Base-by-base conservation (phyloP, 2,329 filamentous ascomycete species). In the Fusarium sp. region DNA sequence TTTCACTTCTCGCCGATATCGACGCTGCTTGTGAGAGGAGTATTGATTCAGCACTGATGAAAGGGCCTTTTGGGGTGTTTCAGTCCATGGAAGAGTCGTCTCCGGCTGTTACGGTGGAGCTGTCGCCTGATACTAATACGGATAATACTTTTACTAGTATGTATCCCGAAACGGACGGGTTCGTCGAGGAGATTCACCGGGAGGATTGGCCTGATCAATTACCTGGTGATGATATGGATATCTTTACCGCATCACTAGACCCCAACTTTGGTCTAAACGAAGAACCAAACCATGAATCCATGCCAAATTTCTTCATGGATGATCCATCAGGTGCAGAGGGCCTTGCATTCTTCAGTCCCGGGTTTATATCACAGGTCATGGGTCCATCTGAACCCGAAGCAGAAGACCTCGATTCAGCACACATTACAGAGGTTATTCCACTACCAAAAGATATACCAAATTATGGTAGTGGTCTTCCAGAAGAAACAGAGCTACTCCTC, bases 401-500 rank as follows among this genome's bases (percentile, higher is more conserved):
- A 22, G 58, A 60, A 5, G 41, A 55, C 0, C 6, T 56, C 0
- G 46, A 71, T 0, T n/a, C 25, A 24, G 24, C 24, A 1, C 55
- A 27, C 4, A 34, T 56, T 10, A 55, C 45, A 4, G 55, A 74
- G 1, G 12, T 64, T 0, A 54, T 69, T 1, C 38, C 45, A 2
- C 55, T 46, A 12, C 58, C 63, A 8, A 46, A 61, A 22, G 55
- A 48, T 1, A 32, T 67, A 0, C 24, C 66, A 5, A 25, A 25
- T 11, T 43, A 9, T 2, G 24, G 29, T 2, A 27, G 58, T 10
- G 55, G 53, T 1, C 54, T 75, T 3, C 73, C 73, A 0, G 58
- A 70, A 22, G 64, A 79, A 41, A 72, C 78, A 3, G 73, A 73
- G 8, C 56, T 69, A 2, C 46, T 79, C 10, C 70, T 80, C 7